Evolutionary conservation across 208 protist species (phyloP), one percentile per base, ranked within the genome.

Genomic region (Leishmania guyanensis): DNA sequence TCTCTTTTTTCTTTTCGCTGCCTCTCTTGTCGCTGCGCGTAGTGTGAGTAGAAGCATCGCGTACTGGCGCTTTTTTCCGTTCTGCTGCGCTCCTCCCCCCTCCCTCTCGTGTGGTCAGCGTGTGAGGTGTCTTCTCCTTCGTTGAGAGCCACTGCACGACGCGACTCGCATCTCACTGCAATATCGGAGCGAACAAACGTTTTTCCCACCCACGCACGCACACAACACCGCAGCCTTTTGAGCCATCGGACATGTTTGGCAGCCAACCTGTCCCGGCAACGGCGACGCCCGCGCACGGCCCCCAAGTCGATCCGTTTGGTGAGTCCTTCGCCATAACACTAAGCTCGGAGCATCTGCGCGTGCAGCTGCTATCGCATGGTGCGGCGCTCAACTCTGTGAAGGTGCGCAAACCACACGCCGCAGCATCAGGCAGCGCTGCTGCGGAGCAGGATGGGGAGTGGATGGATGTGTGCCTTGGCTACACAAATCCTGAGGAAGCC

Each of bases 331-430:
- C 89, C 77, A 87, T 96, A 46, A 89, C 74, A 16, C 84, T 96
- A 3, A 79, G 53, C 54, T 90, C 90, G 0, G 85, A 90, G 20
- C 62, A 84, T 58, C 72, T 96, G 58, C 86, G 89, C 36, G 90
- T 96, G 80, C 79, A 92, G 77, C 88, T 96, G 56, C 88, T 94
- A 4, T 91, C 92, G 5, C 81, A 73, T 51, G 92, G 92, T 26
- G 92, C 92, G 29, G 84, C 92, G 10, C 72, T 96, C 68, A 89
- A 90, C 83, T 89, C 92, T 1, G 89, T 96, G 36, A 80, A 90
- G 70, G 84, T 94, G 77, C 90, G 88, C 71, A 83, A 90, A 64
- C 81, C 90, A 4, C 68, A 87, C 70, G 8, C 56, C 36, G 62
- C 77, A 29, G 46, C 58, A 43, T 68, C 62, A 29, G 3, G 12